Conservation (phyloP, 2,329 filamentous ascomycete genomes). For the Fulvia fulva region DNA sequence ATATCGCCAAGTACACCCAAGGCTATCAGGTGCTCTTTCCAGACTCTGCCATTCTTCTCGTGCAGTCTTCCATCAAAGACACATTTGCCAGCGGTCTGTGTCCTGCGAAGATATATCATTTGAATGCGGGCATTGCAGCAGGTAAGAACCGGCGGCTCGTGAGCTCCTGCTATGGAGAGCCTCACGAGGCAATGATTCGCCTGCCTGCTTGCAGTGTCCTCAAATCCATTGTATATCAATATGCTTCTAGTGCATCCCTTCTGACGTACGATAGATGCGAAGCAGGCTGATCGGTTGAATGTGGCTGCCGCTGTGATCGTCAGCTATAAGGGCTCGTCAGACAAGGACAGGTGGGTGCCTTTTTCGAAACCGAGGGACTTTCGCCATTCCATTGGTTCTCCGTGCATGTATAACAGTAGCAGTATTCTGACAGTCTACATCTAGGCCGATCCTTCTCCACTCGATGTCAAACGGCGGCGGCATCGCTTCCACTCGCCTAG, state of each 20-base stretch:
- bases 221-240: too few relatives aligned
- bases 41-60: slow-evolving; percentile 27
- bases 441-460: slow-evolving; percentile 26
- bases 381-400: too few relatives aligned
- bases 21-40: slow-evolving; percentile 29
- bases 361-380: too few relatives aligned
- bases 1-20: slow-evolving; percentile 32
- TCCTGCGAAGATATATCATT: background rate
- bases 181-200: background rate
- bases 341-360: background rate
- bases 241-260: too few relatives aligned
- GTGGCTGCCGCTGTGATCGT: slow-evolving; percentile 21
- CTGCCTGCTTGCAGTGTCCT: background rate
- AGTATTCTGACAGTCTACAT: background rate
- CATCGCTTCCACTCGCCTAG: slow-evolving; percentile 24
- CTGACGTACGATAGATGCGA: slow-evolving; percentile 2
- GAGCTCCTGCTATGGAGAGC: background rate
- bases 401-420: background rate
- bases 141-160: background rate
- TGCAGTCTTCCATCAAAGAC: slow-evolving; percentile 25
- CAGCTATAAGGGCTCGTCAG: background rate
- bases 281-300: slow-evolving; percentile 5
- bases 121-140: background rate
- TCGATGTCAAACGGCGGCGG: slow-evolving; percentile 35
- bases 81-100: slow-evolving; percentile 15